Evolutionary conservation across 2,329 filamentous ascomycete genomes (phyloP), one percentile per base, ranked within the genome.

Genomic region (Parastagonospora avenae): DNA sequence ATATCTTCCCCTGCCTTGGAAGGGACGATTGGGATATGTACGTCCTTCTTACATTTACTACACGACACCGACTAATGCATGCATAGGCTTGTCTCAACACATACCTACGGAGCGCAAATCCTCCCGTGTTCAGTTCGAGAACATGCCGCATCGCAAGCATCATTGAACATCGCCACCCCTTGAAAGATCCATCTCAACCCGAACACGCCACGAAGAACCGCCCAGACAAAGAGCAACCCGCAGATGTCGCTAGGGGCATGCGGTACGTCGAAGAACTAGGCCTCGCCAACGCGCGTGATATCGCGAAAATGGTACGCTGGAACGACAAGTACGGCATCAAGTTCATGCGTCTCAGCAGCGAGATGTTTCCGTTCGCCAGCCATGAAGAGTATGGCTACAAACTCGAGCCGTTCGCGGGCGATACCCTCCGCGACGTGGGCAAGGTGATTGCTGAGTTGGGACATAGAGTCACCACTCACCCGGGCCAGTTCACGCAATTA

Each of bases 361-460:
- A 97, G 63, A 97, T 97, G 90, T 97, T 97, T 59, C 93, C 93
- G 0, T 97, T 97, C 71, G 93, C 93, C 1, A 95, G 90, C 58
- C 93, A 97, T 66, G 82, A 84, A 19, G 88, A 91, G 55, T 88
- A 96, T 59, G 93, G 92, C 0, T 97, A 97, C 73, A 88, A 85
- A 60, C 80, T 97, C 10, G 87, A 86, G 0, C 88, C 90, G 0
- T 97, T 97, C 70, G 93, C 92, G 0, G 85, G 89, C 0, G 87
- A 92, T 11, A 85, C 83, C 0, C 79, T 97, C 8, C 87, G 84
- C 2, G 87, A 92, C 59, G 90, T 85, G 7, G 93, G 93, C 1
- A 86, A 79, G 63, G 85, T 95, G 2, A 87, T 91, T 5, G 89
- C 84, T 9, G 83, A 92, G 72, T 77, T 93, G 3, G 90, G 90